Percentiles rank a stretch among this genome's conserved stretches.
Conservation (phyloP, 2,329 filamentous ascomycete species). For the Drechslerella dactyloides region DNA sequence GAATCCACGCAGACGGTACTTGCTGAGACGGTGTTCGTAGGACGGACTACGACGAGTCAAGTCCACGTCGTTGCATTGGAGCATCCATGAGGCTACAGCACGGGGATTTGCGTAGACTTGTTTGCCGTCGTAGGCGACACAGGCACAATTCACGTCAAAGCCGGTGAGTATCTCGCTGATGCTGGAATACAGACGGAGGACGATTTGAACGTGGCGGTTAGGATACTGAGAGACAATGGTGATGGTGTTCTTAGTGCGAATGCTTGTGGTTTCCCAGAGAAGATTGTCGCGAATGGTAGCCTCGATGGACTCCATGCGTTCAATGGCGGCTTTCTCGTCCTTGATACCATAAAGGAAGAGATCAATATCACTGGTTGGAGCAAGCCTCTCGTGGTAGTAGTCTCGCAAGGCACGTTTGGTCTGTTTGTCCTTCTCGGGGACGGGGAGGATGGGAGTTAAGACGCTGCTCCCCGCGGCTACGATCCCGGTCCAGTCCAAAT, state of each 20-base stretch:
- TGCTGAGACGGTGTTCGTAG: conserved; percentile 84
- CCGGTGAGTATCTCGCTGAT: conserved; percentile 84
- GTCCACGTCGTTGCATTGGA: conserved; percentile 81
- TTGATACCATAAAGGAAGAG: conserved; percentile 79
- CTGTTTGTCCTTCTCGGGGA: conserved; percentile 67
- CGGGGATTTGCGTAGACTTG: conserved; percentile 81
- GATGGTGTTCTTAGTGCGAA: conserved; percentile 84
- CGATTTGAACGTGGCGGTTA: conserved; percentile 80
- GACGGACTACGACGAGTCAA: conserved; percentile 79
- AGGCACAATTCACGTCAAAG: conserved; percentile 83
- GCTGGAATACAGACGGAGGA: conserved; percentile 82
- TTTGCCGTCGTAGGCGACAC: conserved; percentile 78
- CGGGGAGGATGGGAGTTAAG: conserved; percentile 76
- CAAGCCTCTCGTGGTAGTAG: conserved; percentile 82
- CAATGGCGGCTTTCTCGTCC: conserved; percentile 75
- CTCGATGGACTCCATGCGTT: conserved; percentile 86
- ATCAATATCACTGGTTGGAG: conserved; percentile 84
- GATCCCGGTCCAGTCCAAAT: conserved; percentile 75
- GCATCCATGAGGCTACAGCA: conserved; percentile 78
- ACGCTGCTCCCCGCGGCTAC: conserved; percentile 82
- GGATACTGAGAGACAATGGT: conserved; percentile 86
- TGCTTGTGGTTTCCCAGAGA: conserved; percentile 79
- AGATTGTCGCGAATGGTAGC: conserved; percentile 75
- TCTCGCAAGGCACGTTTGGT: conserved; percentile 70
- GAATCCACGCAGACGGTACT: conserved; percentile 83